phyloP scores from a whole-genome alignment of 108 stramenopile species.

The Cyclotella baltica region DNA sequence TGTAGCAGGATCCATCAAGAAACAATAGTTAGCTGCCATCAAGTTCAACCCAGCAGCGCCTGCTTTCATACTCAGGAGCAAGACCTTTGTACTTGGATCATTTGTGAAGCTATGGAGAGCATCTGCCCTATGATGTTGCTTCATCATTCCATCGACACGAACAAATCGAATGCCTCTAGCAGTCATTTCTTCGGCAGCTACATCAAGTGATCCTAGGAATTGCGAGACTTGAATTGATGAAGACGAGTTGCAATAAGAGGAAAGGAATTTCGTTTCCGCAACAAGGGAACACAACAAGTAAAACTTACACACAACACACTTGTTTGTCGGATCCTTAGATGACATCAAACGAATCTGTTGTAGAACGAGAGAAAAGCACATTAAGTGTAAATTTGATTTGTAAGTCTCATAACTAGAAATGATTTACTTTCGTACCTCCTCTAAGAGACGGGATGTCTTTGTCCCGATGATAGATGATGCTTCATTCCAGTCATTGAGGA shows the following conservation, averaged over 20 bases:
- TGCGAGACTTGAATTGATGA: too few relatives aligned
- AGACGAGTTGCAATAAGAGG: too few relatives aligned
- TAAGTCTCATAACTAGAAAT: not conserved
- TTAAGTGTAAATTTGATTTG: too few relatives aligned
- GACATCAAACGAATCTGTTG: too few relatives aligned
- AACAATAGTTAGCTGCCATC: slow-evolving; percentile 28
- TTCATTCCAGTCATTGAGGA: not conserved
- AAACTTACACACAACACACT: too few relatives aligned
- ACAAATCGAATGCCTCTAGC: slow-evolving; percentile 21
- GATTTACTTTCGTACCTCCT: not conserved
- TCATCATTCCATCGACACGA: slow-evolving; percentile 31
- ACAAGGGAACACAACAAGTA: too few relatives aligned
- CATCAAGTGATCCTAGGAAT: not conserved
- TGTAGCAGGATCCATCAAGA: slow-evolving; percentile 19
- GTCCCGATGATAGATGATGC: not conserved
- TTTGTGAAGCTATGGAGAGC: slow-evolving; percentile 21
- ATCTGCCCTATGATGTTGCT: slow-evolving; percentile 43
- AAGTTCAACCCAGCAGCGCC: slow-evolving; percentile 37
- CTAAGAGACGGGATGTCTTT: not conserved
- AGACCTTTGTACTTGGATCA: slow-evolving; percentile 24
- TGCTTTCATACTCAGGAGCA: slow-evolving; percentile 38
- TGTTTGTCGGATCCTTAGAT: too few relatives aligned
- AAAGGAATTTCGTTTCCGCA: too few relatives aligned
- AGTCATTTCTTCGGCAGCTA: slow-evolving; percentile 34
- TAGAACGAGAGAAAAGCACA: too few relatives aligned